A percentile compares a stretch with the other conserved stretches of the same genome.
Evolutionary conservation across 805 yeast species (phyloP).

Genomic region (Suhomyces faveliae): DNA sequence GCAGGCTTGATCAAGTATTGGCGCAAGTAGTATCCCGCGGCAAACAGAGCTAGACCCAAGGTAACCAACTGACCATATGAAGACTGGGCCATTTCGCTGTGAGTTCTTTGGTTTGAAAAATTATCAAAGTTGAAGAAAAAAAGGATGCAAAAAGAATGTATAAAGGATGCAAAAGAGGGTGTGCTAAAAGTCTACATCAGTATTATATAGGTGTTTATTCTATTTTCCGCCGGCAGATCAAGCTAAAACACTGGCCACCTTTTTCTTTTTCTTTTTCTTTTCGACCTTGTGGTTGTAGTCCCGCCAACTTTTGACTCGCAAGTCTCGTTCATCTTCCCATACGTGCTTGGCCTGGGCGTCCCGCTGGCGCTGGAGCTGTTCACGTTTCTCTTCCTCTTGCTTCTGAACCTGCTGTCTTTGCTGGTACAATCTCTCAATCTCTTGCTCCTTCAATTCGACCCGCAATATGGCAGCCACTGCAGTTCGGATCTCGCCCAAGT

Average conservation of each 20-base stretch:
- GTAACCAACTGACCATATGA: conserved; percentile 24
- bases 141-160: too few relatives aligned
- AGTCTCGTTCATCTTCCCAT: conserved; percentile 64
- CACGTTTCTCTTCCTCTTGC: conserved; percentile 20
- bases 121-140: too few relatives aligned
- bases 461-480: conserved; percentile 45
- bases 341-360: conserved; percentile 37
- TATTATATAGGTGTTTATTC: background rate
- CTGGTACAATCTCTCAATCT: conserved; percentile 24
- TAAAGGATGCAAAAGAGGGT: conserved; percentile 1
- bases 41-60: conserved; percentile 35
- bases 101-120: background rate
- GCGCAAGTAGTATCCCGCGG: conserved; percentile 35
- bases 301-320: conserved; percentile 61
- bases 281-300: conserved; percentile 42
- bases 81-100: conserved; percentile 5
- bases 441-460: conserved; percentile 32
- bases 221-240: conserved; percentile 11
- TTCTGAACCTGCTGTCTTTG: conserved; percentile 29
- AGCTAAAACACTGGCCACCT: conserved; percentile 39
- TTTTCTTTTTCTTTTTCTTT: conserved; percentile 46
- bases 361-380: conserved; percentile 39
- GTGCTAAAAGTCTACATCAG: background rate
- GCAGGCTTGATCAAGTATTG: conserved; percentile 13
- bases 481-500: conserved; percentile 19